Percentiles rank a stretch among this genome's conserved stretches.
Evolutionary conservation across 192 early-diverging fungal species (phyloP).

Genomic region (Obelidium mucronatum): DNA sequence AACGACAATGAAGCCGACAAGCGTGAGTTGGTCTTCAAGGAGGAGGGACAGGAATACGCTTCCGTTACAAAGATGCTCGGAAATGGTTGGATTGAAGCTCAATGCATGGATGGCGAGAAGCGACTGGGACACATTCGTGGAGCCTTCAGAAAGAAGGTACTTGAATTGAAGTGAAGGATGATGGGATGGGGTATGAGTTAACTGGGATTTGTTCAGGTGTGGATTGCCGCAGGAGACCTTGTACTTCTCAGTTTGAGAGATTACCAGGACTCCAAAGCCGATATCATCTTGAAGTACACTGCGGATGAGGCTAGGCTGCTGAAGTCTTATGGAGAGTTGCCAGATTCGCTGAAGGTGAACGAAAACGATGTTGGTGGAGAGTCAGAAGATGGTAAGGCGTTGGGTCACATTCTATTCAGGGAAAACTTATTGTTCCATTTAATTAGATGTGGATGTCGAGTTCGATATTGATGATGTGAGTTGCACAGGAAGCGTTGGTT

Average conservation of each 20-base stretch:
- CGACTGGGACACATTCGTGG: conserved; percentile 96
- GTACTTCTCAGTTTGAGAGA: conserved; percentile 89
- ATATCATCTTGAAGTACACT: conserved; percentile 95
- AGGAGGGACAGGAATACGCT: conserved; percentile 98
- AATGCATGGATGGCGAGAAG: conserved; percentile 89
- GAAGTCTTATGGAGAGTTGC: conserved; percentile 94
- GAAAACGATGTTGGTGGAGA: conserved; percentile 68
- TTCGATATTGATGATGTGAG: conserved; percentile 89
- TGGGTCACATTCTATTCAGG: conserved; percentile 14
- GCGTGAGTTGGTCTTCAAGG: conserved; percentile 96
- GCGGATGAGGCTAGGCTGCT: conserved; percentile 92
- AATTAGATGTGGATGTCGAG: conserved; percentile 85
- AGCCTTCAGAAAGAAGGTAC: conserved; percentile 98
- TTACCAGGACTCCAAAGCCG: conserved; percentile 92
- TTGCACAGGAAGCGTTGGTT: not conserved
- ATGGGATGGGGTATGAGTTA: too few relatives aligned
- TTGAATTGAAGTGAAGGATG: too few relatives aligned
- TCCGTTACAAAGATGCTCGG: conserved; percentile 89
- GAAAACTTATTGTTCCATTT: conserved; percentile 24
- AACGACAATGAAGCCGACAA: conserved; percentile 95
- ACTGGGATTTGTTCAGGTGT: too few relatives aligned
- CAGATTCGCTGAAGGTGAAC: conserved; percentile 88
- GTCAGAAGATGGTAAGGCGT: conserved; percentile 57
- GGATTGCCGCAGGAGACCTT: conserved; percentile 93
- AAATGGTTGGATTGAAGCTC: conserved; percentile 90